Evolutionary conservation across 441 rosid genomes (phyloP), one percentile per base, ranked within the genome.

Genomic region (Arabidopsis hybrid): DNA sequence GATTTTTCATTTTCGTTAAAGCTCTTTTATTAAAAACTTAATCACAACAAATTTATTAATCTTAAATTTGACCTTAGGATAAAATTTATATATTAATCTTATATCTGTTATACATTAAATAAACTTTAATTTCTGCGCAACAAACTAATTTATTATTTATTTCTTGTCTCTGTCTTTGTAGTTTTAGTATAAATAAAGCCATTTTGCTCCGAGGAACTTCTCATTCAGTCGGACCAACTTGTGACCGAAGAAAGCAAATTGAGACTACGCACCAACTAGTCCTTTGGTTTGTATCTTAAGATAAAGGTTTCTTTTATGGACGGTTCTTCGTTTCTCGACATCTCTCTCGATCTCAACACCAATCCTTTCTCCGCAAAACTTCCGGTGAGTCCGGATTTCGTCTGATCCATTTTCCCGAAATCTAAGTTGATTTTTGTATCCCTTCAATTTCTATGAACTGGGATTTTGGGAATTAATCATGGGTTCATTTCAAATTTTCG

Each of bases 301-400:
- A 46, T 14, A 2, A 16, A 16, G 11, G 7, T 31, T 12, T 17
- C 4, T 31, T 5, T 34, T 32, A 49, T 74, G 73, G 72, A 39
- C 36, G 50, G 40, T 71, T 79, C 82, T 51, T 68, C 78, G 56
- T 35, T 40, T 47, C 84, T 80, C 18, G 82, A 83, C 67, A 80
- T 85, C 13, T 76, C 89, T 64, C 87, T 92, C 13, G 88, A 83
- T 55, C 93, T 92, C 81, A 88, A 83, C 61, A 69, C 76, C 78
- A 85, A 78, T 52, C 71, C 88, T 69, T 46, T 47, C 17, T 51
- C 69, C n/a, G 82, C 81, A 63, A 73, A 76, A 75, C 72, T 65
- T 56, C 36, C 31, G 62, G 77, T 75, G 52, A 78, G 51, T 65
- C 60, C 42, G 5, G 21, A 46, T 32, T 26, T 13, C 13, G 2